A percentile compares a stretch with the other conserved stretches of the same genome.
phyloP scores from a whole-genome alignment of 2,329 filamentous ascomycete species.

The Fusarium equiseti region DNA sequence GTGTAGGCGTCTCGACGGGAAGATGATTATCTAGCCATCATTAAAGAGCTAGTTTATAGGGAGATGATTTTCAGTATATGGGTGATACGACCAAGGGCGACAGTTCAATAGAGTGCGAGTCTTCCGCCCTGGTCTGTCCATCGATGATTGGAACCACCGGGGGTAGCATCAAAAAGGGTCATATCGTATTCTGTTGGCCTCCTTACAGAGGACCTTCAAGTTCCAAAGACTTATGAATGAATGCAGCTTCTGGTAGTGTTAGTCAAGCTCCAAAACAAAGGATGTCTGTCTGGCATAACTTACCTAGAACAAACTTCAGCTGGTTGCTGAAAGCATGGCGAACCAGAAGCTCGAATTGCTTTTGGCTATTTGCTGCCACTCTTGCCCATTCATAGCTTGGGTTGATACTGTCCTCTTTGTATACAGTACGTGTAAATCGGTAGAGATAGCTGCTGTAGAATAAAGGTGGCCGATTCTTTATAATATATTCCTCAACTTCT shows the following conservation, averaged over 20 bases:
- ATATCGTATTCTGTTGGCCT: not conserved
- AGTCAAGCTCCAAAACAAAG: not conserved
- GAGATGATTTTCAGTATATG: not conserved
- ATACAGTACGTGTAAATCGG: not conserved
- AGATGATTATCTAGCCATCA: not conserved
- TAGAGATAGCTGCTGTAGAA: not conserved
- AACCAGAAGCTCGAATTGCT: not conserved
- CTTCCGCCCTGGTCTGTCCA: not conserved
- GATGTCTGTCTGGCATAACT: not conserved
- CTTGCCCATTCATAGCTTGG: too few species aligned
- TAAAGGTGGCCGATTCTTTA: not conserved
- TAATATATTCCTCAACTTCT: not conserved
- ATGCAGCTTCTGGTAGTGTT: not conserved
- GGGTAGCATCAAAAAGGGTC: not conserved
- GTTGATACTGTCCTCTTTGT: not conserved
- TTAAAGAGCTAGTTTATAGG: not conserved
- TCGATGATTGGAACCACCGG: not conserved
- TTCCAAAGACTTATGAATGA: rapidly evolving
- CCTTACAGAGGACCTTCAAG: not conserved
- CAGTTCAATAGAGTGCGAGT: not conserved
- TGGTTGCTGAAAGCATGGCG: not conserved
- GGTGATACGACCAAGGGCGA: not conserved
- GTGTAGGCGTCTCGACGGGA: not conserved
- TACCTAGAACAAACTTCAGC: not conserved
- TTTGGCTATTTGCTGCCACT: not conserved